These are phyloP conservation scores for Globisporangium cylindrosporum DNA, from an alignment of 352 stramenopile species.

Conservation along the genomic window DNA sequence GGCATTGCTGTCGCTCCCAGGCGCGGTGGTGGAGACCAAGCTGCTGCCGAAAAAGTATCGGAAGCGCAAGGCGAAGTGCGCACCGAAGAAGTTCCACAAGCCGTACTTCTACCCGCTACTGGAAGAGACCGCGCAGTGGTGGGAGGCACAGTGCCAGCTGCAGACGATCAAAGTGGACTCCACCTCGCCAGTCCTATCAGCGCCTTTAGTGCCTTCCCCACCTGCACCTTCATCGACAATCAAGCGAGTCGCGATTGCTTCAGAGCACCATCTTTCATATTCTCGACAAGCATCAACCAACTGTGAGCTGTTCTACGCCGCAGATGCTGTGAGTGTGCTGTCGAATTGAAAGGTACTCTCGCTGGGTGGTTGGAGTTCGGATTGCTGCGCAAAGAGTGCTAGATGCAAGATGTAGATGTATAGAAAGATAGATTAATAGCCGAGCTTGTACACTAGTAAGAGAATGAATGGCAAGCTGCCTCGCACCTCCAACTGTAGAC, in stretches of 20 bases:
- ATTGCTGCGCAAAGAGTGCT: not conserved
- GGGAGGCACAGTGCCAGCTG: conserved; percentile 26
- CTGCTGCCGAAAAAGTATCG: conserved; percentile 2
- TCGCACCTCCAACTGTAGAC: not conserved
- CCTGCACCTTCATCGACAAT: not conserved
- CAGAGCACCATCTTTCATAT: not conserved
- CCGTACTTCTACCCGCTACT: conserved; percentile 63
- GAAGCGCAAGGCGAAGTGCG: not conserved
- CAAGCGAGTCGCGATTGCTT: not conserved
- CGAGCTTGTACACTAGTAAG: not conserved
- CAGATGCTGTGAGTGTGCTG: not conserved
- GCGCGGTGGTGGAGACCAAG: conserved; percentile 7
- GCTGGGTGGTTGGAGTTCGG: not conserved
- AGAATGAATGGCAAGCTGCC: not conserved
- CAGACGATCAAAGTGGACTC: conserved; percentile 14
- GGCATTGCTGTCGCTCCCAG: conserved; percentile 5
- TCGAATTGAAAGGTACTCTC: not conserved
- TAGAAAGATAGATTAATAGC: not conserved
- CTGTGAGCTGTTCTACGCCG: not conserved
- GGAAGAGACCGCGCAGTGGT: conserved; percentile 55
- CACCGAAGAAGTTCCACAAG: conserved; percentile 46
- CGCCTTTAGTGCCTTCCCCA: not conserved
- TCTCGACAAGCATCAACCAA: not conserved
- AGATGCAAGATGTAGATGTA: not conserved
- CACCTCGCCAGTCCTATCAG: not conserved